phyloP scores from a whole-genome alignment of 2,329 filamentous ascomycete genomes.

The Botrytis aclada region DNA sequence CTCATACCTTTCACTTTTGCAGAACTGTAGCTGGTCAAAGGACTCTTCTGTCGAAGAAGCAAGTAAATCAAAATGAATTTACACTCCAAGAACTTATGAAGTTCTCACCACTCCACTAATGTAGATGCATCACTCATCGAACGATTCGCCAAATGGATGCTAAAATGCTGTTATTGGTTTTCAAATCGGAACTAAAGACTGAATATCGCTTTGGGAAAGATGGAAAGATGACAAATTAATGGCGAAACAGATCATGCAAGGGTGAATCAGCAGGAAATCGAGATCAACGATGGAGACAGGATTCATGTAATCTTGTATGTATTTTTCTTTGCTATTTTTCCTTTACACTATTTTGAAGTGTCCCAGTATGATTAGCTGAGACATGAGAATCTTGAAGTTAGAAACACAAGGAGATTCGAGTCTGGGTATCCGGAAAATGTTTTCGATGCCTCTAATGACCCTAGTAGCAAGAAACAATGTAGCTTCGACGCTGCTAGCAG shows the following conservation, averaged over 20 bases:
- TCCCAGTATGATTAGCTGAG: background rate
- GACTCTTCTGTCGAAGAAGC: background rate
- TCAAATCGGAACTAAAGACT: background rate
- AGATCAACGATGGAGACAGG: background rate
- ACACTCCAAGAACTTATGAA: background rate
- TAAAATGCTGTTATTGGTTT: background rate
- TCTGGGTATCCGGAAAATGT: constrained; percentile 17
- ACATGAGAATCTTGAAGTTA: background rate
- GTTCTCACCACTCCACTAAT: background rate
- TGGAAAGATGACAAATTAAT: background rate
- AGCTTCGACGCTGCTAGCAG: background rate
- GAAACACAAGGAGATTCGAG: constrained; percentile 4
- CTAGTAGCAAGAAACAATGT: background rate
- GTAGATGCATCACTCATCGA: background rate
- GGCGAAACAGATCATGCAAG: background rate
- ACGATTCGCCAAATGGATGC: background rate
- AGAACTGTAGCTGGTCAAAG: background rate
- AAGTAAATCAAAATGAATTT: background rate
- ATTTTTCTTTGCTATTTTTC: constrained; percentile 6
- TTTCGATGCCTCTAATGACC: background rate
- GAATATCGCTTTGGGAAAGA: background rate
- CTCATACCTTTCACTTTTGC: background rate
- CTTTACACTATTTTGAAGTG: background rate
- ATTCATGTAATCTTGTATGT: constrained; percentile 10
- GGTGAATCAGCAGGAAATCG: background rate